A percentile compares a stretch with the other conserved stretches of the same genome.
Conservation (phyloP, 495 filamentous ascomycete genomes). For the Tuber melanosporum region DNA sequence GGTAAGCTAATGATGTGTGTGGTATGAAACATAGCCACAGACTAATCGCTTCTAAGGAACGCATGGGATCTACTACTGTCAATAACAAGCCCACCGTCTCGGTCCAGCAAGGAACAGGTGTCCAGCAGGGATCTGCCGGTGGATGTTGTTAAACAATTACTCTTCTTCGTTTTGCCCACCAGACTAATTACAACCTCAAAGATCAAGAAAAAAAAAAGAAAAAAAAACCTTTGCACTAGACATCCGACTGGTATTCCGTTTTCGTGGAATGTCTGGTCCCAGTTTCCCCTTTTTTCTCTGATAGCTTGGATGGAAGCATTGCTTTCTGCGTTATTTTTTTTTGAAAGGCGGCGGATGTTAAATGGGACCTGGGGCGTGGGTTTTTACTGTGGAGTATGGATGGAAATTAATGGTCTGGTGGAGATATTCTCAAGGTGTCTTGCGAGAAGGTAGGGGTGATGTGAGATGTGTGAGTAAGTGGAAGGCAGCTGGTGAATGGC, state of each 20-base stretch:
- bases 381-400: not conserved
- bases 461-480: conserved; percentile 37
- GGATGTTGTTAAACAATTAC: conserved; percentile 78
- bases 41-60: conserved; percentile 52
- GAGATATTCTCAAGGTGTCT: conserved; percentile 20
- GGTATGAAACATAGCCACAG: not conserved
- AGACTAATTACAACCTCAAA: conserved; percentile 21
- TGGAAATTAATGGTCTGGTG: conserved; percentile 37
- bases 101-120: conserved; percentile 86
- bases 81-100: conserved; percentile 98
- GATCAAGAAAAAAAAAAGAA: conserved; percentile 14
- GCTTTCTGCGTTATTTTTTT: conserved; percentile 34
- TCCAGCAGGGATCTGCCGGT: conserved; percentile 79
- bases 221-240: conserved; percentile 37
- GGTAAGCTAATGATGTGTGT: conserved; percentile 20
- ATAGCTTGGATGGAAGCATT: conserved; percentile 34
- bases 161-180: conserved; percentile 32
- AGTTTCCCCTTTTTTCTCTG: conserved; percentile 35
- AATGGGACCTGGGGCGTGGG: conserved; percentile 15
- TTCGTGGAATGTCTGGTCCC: conserved; percentile 34
- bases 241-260: conserved; percentile 34
- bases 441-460: conserved; percentile 15
- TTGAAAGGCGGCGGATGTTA: conserved; percentile 35
- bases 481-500: conserved; percentile 14
- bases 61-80: conserved; percentile 89